Evolutionary conservation across 2,329 filamentous ascomycete species (phyloP).

Genomic region (Calonectria henricotiae): DNA sequence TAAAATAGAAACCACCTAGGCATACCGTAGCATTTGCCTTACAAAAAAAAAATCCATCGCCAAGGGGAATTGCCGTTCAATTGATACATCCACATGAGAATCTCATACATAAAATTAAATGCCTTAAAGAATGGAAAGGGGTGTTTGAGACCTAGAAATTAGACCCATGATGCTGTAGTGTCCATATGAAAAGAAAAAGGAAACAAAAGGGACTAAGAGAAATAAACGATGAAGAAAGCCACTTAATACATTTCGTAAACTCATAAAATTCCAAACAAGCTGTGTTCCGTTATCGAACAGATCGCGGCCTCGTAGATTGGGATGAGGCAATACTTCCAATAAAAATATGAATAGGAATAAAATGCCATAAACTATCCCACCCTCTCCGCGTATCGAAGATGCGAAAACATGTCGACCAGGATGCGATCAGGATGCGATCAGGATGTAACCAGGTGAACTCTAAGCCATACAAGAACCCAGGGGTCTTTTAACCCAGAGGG

Average conservation of each 20-base stretch:
- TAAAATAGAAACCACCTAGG: constrained; percentile 5
- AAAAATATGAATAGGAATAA: neutral
- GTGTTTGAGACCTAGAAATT: neutral
- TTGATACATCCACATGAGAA: neutral
- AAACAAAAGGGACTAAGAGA: neutral
- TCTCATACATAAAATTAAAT: constrained; percentile 23
- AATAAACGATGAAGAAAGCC: neutral
- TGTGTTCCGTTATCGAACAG: neutral
- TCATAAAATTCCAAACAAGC: constrained; percentile 15
- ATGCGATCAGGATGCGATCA: neutral
- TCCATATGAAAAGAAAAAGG: neutral
- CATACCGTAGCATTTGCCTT: constrained; percentile 1
- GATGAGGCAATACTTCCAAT: neutral
- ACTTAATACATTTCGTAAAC: constrained; percentile 21
- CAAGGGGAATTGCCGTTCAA: neutral
- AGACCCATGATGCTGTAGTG: neutral
- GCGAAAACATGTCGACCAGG: neutral
- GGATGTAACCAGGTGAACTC: neutral
- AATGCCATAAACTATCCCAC: neutral
- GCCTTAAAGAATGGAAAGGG: constrained; percentile 18
- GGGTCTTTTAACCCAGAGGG: neutral
- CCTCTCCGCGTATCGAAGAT: neutral
- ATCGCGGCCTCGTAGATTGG: neutral
- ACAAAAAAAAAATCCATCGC: constrained; percentile 1
- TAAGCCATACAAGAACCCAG: neutral